Conservation (phyloP, 352 stramenopile genomes). For the Phytopythium litorale region DNA sequence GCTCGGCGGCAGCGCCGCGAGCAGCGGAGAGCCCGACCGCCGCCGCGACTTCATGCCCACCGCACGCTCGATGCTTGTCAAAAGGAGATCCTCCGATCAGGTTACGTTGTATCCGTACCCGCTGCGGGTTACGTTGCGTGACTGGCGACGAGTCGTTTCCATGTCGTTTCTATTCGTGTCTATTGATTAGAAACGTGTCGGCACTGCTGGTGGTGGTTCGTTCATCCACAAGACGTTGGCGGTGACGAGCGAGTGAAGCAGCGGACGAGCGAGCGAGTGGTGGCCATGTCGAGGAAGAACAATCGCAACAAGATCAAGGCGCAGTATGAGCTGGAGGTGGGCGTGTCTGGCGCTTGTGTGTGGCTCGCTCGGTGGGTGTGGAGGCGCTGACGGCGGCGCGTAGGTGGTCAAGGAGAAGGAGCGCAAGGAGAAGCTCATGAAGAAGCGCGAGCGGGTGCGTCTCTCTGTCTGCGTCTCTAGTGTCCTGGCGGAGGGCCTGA, state of each 20-base stretch:
- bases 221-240: background rate
- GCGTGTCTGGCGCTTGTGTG: background rate
- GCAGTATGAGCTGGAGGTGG: conserved; percentile 73
- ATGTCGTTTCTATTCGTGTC: too few relatives aligned
- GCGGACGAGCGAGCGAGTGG: background rate
- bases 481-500: background rate
- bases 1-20: conserved; percentile 24
- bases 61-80: background rate
- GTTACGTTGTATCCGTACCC: background rate
- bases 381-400: background rate
- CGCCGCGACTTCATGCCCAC: conserved; percentile 23
- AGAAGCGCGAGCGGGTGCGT: conserved; percentile 65
- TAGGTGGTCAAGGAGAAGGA: conserved; percentile 48
- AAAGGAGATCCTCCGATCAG: background rate
- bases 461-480: background rate
- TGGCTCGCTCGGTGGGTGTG: background rate
- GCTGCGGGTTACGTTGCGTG: too few relatives aligned
- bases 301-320: conserved; percentile 78
- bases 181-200: too few relatives aligned
- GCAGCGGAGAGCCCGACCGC: conserved; percentile 17
- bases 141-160: too few relatives aligned
- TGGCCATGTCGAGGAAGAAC: conserved; percentile 73
- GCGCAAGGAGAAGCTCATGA: conserved; percentile 68
- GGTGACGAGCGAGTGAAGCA: background rate
- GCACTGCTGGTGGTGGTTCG: too few relatives aligned